phyloP scores from a whole-genome alignment of 78 protist species.

The Bodo saltans region DNA sequence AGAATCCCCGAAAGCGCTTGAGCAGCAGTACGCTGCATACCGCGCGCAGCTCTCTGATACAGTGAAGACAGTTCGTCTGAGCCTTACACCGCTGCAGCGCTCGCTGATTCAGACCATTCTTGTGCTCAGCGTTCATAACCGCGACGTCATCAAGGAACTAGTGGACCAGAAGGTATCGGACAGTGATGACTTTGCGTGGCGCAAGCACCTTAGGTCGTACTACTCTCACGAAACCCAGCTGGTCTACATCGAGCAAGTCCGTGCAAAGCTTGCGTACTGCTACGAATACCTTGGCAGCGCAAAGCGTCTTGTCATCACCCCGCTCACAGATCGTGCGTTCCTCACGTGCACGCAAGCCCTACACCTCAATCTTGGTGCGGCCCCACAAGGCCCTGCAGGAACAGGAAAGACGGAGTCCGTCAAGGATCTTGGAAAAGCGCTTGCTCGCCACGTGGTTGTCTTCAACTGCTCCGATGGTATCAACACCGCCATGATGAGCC shows the following conservation, averaged over 20 bases:
- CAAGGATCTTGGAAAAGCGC: slow-evolving; percentile 55
- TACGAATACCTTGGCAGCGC: slow-evolving; percentile 73
- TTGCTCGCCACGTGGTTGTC: slow-evolving; percentile 45
- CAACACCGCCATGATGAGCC: slow-evolving; percentile 37
- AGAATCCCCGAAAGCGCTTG: too few species aligned
- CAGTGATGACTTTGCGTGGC: slow-evolving; percentile 54
- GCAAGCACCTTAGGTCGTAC: slow-evolving; percentile 63
- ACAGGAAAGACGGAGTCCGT: slow-evolving; percentile 46
- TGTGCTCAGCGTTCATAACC: slow-evolving; percentile 57
- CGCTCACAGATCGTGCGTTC: slow-evolving; percentile 13
- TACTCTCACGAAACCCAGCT: slow-evolving; percentile 39
- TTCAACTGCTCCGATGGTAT: slow-evolving; percentile 73
- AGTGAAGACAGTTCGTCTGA: slow-evolving; percentile 43
- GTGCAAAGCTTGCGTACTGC: slow-evolving; percentile 47
- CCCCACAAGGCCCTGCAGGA: slow-evolving; percentile 74
- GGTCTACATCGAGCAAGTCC: neutral
- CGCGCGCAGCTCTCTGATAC: slow-evolving; percentile 35
- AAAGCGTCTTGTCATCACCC: slow-evolving; percentile 73
- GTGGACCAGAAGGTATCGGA: neutral
- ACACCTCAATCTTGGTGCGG: slow-evolving; percentile 58
- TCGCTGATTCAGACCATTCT: slow-evolving; percentile 25
- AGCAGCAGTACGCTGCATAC: slow-evolving; percentile 11
- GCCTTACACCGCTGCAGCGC: neutral
- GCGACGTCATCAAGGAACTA: slow-evolving; percentile 41
- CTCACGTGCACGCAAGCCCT: slow-evolving; percentile 61